Base-by-base conservation (phyloP, 2,329 filamentous ascomycete genomes). In the Colletotrichum paranaense region DNA sequence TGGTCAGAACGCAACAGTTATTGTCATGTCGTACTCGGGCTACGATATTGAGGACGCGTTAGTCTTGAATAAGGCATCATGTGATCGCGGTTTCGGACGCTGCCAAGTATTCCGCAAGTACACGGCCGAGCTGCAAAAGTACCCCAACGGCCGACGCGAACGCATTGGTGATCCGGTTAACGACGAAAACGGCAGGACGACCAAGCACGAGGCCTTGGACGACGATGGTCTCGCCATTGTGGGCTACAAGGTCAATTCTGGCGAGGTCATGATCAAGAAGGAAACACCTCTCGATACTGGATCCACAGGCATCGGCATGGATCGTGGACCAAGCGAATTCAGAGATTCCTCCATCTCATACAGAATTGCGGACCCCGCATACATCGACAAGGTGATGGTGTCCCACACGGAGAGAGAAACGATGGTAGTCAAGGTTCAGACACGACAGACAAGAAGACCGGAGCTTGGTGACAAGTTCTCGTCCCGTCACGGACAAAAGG, bases 1-100 rank as follows among this genome's bases (percentile, higher is more conserved):
- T 5, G 97, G 97, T 0, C 97, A 99, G 80, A 98, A 98, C 75
- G 97, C 97, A 5, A 98, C 94, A 1, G 97, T 99, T 30, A 97
- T 97, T 6, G 97, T 99, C 84, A 99, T 99, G 97, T 98, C 95
- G 62, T 99, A 97, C 84, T 98, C 96, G 12, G 97, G 97, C 28
- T 99, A 99, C 84, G 97, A 99, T 91, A 99, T 99, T 77, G 97
- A 99, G 87, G 97, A 99, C 87, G 97, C 97, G 11, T 88, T 99
- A 22, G 96, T 99, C 2, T 83, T 99, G 74, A 99, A 99, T 86
- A 98, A 98, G 85, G 95, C 95, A 11, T 98, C 95, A 0, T 92
- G 95, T 72, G 97, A 99, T 78, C 91, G 97, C 78, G 97, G 97
- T 5, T 99, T 98, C 79, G 97, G 97, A 58, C 92, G 97, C 49